A percentile compares a stretch with the other conserved stretches of the same genome.
Conservation (phyloP, 768 basidiomycete species). For the Hericium alpestre region DNA sequence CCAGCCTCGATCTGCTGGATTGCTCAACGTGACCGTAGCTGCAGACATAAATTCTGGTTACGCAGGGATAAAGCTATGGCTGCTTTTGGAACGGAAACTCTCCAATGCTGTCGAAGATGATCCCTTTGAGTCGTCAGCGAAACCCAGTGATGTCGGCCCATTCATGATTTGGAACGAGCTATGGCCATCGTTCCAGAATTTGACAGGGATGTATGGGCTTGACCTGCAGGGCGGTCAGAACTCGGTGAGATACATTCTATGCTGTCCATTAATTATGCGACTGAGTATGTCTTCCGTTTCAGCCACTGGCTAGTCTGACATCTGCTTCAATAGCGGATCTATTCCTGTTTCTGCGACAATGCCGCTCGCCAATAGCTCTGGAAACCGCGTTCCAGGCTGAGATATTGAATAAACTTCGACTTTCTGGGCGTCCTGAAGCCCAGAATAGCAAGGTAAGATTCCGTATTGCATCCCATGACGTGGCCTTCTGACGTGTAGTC, state of each 20-base stretch:
- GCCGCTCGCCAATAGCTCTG: constrained; percentile 42
- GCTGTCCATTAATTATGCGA: neutral
- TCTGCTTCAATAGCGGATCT: constrained; percentile 57
- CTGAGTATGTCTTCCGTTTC: neutral
- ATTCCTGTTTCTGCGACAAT: constrained; percentile 48
- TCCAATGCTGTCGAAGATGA: constrained; percentile 2
- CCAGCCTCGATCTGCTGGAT: constrained; percentile 23
- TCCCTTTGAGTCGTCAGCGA: constrained; percentile 1
- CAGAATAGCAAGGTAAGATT: constrained; percentile 4
- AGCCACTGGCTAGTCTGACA: constrained; percentile 46
- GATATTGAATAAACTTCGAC: constrained; percentile 39
- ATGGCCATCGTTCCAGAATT: constrained; percentile 58
- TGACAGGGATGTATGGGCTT: constrained; percentile 38
- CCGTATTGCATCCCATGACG: neutral
- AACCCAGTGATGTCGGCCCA: constrained; percentile 15
- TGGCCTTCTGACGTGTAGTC: constrained; percentile 1
- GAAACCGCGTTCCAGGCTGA: constrained; percentile 41
- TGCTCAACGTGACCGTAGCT: constrained; percentile 30
- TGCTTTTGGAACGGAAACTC: constrained; percentile 40
- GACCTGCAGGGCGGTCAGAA: constrained; percentile 32
- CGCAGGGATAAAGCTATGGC: constrained; percentile 61
- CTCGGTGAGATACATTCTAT: constrained; percentile 14
- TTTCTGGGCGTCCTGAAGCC: constrained; percentile 32
- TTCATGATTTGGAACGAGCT: constrained; percentile 62
- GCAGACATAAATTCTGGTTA: constrained; percentile 55